These are phyloP conservation scores for Hymenochaete sp. DNA, from an alignment of 1,284 basidiomycete genomes.

Conservation along the genomic window DNA sequence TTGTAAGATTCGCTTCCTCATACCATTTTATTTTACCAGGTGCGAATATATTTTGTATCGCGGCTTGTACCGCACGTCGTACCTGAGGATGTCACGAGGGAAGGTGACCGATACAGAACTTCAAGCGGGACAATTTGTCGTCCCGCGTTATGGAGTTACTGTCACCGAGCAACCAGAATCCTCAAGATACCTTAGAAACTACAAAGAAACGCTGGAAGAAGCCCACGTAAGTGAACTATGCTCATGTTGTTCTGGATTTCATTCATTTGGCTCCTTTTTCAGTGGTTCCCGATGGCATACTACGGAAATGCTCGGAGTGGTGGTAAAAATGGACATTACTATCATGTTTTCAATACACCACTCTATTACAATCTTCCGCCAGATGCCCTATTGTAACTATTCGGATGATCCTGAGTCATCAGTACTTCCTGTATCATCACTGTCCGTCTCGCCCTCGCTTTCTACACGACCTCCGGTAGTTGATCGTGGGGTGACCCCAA, in stretches of 20 bases:
- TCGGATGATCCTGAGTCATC: constrained; percentile 10
- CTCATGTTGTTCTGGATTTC: neutral
- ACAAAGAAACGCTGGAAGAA: constrained; percentile 56
- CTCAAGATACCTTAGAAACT: constrained; percentile 59
- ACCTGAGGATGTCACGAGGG: constrained; percentile 62
- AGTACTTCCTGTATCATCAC: too few species aligned
- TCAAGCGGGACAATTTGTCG: constrained; percentile 73
- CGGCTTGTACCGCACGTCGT: constrained; percentile 72
- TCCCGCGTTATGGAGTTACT: constrained; percentile 49
- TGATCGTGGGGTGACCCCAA: too few species aligned
- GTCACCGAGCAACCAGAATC: constrained; percentile 51
- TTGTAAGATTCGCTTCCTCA: neutral
- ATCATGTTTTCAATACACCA: constrained; percentile 69
- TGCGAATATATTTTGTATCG: constrained; percentile 87
- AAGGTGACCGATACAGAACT: constrained; percentile 70
- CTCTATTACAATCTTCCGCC: constrained; percentile 59
- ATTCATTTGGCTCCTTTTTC: constrained; percentile 6
- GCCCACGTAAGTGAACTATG: constrained; percentile 47
- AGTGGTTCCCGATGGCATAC: constrained; percentile 75
- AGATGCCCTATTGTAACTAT: constrained; percentile 35
- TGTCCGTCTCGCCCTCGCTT: too few species aligned
- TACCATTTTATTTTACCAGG: constrained; percentile 35
- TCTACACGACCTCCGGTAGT: too few species aligned
- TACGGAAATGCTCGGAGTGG: constrained; percentile 43
- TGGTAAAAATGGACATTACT: constrained; percentile 61